Evolutionary conservation across 2,329 filamentous ascomycete species (phyloP).

Genomic region (Colletotrichum sp.): DNA sequence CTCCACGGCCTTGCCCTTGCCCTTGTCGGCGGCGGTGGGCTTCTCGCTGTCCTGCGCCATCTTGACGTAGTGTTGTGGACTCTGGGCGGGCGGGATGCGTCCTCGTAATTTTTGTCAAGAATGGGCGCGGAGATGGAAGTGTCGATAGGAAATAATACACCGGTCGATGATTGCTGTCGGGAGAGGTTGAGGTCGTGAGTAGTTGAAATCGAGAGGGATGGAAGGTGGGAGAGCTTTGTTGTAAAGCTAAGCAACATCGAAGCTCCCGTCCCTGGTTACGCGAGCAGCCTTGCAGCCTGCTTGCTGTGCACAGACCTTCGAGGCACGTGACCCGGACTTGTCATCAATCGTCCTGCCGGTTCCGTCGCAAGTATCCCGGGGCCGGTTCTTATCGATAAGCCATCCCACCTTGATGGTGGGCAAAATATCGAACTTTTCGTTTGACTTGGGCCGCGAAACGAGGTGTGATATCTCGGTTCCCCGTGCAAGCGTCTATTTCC

Average conservation of each 20-base stretch:
- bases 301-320: slow-evolving; percentile 5
- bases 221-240: slow-evolving; percentile 40
- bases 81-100: slow-evolving; percentile 28
- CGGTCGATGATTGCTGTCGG: not conserved
- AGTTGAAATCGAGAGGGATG: slow-evolving; percentile 32
- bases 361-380: not conserved
- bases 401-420: slow-evolving; percentile 18
- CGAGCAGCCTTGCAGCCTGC: slow-evolving; percentile 46
- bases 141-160: slow-evolving; percentile 3
- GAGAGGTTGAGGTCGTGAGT: not conserved
- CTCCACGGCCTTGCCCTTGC: slow-evolving; percentile 90
- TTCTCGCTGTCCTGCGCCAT: slow-evolving; percentile 96
- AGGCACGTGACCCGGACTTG: not conserved
- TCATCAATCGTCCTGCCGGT: not conserved
- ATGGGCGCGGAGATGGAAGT: not conserved
- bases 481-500: not conserved
- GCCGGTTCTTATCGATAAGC: slow-evolving; percentile 33
- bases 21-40: slow-evolving; percentile 87
- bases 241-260: slow-evolving; percentile 37
- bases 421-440: slow-evolving; percentile 2
- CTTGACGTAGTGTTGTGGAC: slow-evolving; percentile 39
- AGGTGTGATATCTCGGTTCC: not conserved
- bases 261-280: slow-evolving; percentile 44
- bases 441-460: not conserved
- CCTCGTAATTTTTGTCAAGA: slow-evolving; percentile 8